These are phyloP conservation scores for Thermothelomyces thermophilus DNA, from an alignment of 2,329 filamentous ascomycete genomes.

Conservation along the genomic window DNA sequence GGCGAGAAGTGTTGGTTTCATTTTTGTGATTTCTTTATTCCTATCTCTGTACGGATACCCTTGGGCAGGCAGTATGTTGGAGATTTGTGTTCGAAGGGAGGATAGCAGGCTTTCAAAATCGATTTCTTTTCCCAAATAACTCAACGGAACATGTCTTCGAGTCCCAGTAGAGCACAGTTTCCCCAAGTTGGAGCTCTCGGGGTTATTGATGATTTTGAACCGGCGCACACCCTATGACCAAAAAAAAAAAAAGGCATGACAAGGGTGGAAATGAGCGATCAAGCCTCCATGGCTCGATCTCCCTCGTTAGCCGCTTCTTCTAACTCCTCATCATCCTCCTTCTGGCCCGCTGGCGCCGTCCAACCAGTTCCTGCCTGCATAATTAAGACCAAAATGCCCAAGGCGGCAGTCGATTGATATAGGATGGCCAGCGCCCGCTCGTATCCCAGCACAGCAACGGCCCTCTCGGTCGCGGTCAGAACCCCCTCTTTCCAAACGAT, in stretches of 20 bases:
- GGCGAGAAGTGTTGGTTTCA: neutral
- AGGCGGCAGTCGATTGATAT: slow-evolving; percentile 41
- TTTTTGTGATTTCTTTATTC: neutral
- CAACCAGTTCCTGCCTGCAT: slow-evolving; percentile 48
- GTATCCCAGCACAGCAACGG: slow-evolving; percentile 43
- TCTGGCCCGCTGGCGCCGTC: slow-evolving; percentile 41
- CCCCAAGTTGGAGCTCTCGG: too few relatives aligned
- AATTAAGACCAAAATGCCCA: slow-evolving; percentile 38
- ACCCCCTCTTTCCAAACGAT: slow-evolving; percentile 42
- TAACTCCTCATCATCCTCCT: slow-evolving; percentile 43
- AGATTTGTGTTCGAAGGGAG: too few relatives aligned
- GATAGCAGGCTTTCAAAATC: too few relatives aligned
- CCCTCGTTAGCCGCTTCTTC: slow-evolving; percentile 31
- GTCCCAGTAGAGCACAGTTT: too few relatives aligned
- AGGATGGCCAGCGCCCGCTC: slow-evolving; percentile 38
- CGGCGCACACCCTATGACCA: too few relatives aligned
- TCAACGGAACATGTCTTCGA: too few relatives aligned
- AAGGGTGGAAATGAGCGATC: neutral
- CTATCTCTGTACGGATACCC: too few relatives aligned
- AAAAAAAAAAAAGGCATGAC: too few relatives aligned
- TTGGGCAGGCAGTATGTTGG: too few relatives aligned
- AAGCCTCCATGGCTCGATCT: slow-evolving; percentile 30
- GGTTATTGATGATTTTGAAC: too few relatives aligned
- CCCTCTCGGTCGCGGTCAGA: slow-evolving; percentile 36
- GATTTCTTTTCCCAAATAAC: too few relatives aligned